Evolutionary conservation across 805 yeast genomes (phyloP), one percentile per base, ranked within the genome.

Genomic region (Metschnikowia gelsemii): DNA sequence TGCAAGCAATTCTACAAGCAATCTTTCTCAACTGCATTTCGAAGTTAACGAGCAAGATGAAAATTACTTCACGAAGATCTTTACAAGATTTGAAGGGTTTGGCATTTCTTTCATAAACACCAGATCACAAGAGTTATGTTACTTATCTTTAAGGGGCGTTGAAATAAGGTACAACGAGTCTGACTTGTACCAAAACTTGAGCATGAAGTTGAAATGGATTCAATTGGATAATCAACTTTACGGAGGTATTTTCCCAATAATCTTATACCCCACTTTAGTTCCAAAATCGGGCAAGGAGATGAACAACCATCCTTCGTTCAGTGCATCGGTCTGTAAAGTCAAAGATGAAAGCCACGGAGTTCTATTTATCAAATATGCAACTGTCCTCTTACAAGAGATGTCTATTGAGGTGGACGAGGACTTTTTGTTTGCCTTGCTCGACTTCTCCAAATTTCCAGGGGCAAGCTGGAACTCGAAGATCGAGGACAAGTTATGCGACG

Each of bases 401-500:
- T 82, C 97, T 0, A 66, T 93, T 32, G 98, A 93, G 56, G 75
- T 91, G 32, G 99, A 93, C 61, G 99, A 93, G 63, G 96, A 91
- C 58, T 88, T 93, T 61, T 61, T 91, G 50, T 82, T 83, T 59
- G 88, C 95, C 0, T 58, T 90, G 34, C 60, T 90, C 31, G 96
- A 89, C 32, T 88, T 89, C 54, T 74, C 84, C 4, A 83, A 85
- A 55, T 66, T 84, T 26, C 93, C 95, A 0, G 93, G 91, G 1
- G 88, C 93, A 0, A 67, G 82, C n/a, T 84, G 91, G 90, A 75
- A 79, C 42, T 54, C 55, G 13, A 57, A 61, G 33, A 60, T 66
- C 11, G 55, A 53, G 19, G 80, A 77, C 46, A 64, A 57, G 27
- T 63, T 87, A 32, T 80, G 89, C 68, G 89, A 82, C 38, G 81